Conservation (phyloP, 306 rosid species). For the Boehmeria nivea region DNA sequence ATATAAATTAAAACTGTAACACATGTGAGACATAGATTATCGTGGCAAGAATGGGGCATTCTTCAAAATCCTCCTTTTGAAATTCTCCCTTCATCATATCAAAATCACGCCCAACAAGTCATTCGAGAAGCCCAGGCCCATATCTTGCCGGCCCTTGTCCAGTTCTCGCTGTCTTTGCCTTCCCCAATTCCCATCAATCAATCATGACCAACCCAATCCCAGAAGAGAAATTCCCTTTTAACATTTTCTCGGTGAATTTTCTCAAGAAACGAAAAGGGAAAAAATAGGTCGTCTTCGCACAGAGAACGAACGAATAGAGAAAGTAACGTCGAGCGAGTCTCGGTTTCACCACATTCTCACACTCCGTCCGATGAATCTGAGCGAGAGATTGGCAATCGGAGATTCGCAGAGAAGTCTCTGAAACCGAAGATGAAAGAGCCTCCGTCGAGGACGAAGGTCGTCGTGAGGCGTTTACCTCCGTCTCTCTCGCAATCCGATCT, state of each 20-base stretch:
- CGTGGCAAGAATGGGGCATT: too few relatives aligned
- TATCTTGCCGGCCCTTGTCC: neutral
- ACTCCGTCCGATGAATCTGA: neutral
- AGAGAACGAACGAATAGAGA: neutral
- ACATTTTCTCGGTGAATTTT: constrained; percentile 20
- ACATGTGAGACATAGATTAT: too few relatives aligned
- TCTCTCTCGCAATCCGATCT: constrained; percentile 80
- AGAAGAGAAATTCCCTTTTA: neutral
- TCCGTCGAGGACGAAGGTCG: constrained; percentile 64
- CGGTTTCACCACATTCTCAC: too few relatives aligned
- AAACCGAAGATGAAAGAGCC: constrained; percentile 56
- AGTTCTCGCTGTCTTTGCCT: too few relatives aligned
- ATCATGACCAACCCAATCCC: constrained; percentile 8
- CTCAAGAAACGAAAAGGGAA: neutral
- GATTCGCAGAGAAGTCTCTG: neutral
- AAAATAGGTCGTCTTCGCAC: too few relatives aligned
- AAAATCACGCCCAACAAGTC: too few relatives aligned
- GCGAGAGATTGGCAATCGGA: neutral
- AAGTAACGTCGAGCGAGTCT: neutral
- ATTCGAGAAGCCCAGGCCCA: neutral
- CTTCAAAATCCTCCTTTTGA: too few relatives aligned
- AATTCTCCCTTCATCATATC: too few relatives aligned
- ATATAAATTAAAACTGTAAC: too few relatives aligned
- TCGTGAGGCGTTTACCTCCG: constrained; percentile 85
- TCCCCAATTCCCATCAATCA: too few relatives aligned